phyloP scores from a whole-genome alignment of 148 eudicot species.

The Rhododendron henanense region DNA sequence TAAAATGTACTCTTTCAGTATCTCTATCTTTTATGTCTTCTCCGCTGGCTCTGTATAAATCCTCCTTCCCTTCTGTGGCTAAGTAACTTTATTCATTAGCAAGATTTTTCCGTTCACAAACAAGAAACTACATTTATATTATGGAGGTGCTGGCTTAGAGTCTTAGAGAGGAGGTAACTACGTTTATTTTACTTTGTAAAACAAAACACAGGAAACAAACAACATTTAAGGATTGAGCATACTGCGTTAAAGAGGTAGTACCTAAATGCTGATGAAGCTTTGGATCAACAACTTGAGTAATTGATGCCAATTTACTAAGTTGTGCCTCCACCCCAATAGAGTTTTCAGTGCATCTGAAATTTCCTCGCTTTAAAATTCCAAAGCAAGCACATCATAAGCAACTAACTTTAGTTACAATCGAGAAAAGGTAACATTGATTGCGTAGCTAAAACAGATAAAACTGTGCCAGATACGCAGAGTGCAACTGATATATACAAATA shows the following conservation, averaged over 20 bases:
- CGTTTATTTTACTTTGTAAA: not conserved
- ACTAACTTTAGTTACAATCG: not conserved
- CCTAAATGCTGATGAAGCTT: slow-evolving; percentile 98
- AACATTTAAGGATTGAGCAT: not conserved
- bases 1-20: not conserved
- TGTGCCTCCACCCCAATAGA: slow-evolving; percentile 94
- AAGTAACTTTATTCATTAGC: not conserved
- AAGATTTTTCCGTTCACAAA: not conserved
- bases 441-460: slow-evolving; percentile 3
- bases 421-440: slow-evolving; percentile 4
- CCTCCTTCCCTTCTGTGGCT: not conserved
- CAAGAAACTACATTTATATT: not conserved
- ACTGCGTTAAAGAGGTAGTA: slow-evolving; percentile 22
- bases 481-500: not conserved
- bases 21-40: not conserved
- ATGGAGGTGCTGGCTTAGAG: not conserved
- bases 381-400: slow-evolving; percentile 31
- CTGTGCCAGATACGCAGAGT: not conserved
- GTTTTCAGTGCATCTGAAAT: slow-evolving; percentile 85
- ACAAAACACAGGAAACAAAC: not conserved
- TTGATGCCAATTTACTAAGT: slow-evolving; percentile 71
- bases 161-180: not conserved
- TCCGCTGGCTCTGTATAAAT: not conserved
- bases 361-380: slow-evolving; percentile 72
- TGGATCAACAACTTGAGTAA: slow-evolving; percentile 92